Percentiles rank a stretch among this genome's conserved stretches.
These are phyloP conservation scores for Sporothrix curviconia DNA, from an alignment of 2,329 filamentous ascomycete species.

Conservation along the genomic window DNA sequence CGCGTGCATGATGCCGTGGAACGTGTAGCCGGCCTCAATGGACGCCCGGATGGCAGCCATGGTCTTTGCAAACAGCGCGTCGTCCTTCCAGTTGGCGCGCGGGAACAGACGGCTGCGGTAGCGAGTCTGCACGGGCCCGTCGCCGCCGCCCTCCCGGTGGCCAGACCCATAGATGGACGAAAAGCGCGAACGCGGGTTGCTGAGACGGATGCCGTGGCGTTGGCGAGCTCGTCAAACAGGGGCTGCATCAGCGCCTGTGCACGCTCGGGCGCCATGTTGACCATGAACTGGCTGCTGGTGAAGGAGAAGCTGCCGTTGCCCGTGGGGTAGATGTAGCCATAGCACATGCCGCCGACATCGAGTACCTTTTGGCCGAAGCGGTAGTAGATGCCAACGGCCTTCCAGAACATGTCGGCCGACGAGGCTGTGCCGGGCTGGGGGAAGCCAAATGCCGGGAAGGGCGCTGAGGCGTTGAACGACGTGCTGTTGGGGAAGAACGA, in stretches of 20 bases:
- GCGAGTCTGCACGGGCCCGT: constrained; percentile 19
- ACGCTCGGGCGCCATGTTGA: constrained; percentile 25
- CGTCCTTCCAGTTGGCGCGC: constrained; percentile 26
- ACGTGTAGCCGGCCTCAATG: constrained; percentile 30
- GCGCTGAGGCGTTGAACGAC: neutral
- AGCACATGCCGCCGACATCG: constrained; percentile 22
- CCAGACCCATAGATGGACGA: constrained; percentile 17
- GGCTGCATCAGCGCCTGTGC: constrained; percentile 26
- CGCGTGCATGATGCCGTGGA: constrained; percentile 31
- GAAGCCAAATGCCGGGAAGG: constrained; percentile 2
- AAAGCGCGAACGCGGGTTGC: constrained; percentile 10
- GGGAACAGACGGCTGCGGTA: constrained; percentile 33
- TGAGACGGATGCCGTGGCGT: constrained; percentile 25
- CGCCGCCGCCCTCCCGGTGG: constrained; percentile 16
- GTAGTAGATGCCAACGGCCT: constrained; percentile 21
- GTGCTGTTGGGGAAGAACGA: too few species aligned
- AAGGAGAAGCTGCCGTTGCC: constrained; percentile 24
- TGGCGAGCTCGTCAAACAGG: constrained; percentile 26
- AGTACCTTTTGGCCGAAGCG: constrained; percentile 20
- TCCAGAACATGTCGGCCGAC: constrained; percentile 22
- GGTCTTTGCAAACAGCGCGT: constrained; percentile 21
- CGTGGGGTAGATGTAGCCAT: constrained; percentile 23
- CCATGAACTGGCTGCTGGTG: constrained; percentile 21
- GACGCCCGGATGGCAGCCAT: constrained; percentile 27
- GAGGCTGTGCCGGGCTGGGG: constrained; percentile 4